Base-by-base conservation (phyloP, 2,329 filamentous ascomycete species). In the Aureobasidium sp. region DNA sequence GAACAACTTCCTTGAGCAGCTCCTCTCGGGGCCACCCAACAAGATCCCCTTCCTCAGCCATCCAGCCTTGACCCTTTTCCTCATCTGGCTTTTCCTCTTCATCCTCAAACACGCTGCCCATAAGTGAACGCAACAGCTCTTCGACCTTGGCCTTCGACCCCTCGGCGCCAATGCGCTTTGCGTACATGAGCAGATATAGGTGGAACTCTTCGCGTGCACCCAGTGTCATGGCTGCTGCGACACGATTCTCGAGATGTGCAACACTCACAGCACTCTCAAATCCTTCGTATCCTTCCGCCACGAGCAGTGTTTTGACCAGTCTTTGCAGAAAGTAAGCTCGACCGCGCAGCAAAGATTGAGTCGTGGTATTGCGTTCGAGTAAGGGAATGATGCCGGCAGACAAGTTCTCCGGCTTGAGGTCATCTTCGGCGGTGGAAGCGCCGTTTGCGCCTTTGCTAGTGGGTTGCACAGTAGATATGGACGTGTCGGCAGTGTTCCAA, bases 101-200 rank as follows among this genome's bases (percentile, higher is more conserved):
- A 2, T 88, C 85, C 40, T 82, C 74, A 62, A 80, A 81, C 8
- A 86, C 71, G 5, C 89, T 88, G 8, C 92, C 91, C 51, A 95
- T 79, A 43, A 99, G 77, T 47, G 84, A 88, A 66, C 90, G 87
- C 29, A 97, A 78, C 10, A 99, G 78, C 76, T 99, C 95, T 71
- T 97, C 93, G 2, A 96, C 91, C 75, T 99, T 99, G 60, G 84
- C 81, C 66, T 87, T 85, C 55, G 93, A 77, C 0, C 91, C 91
- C 73, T 99, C 95, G 0, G 91, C 90, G 1, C 94, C 94, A 6
- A 99, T 83, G 0, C 94, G 86, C 76, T 96, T 97, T 3, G 92
- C 93, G 69, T 99, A 99, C 91, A 97, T 97, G 69, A 91, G 88
- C n/a, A 99, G 78, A 69, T 97, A 97, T 1, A 96, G 79, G 61